Percentiles rank a stretch among this genome's conserved stretches.
Evolutionary conservation across 345 rosid genomes (phyloP).

Genomic region (Erodium maritimum): DNA sequence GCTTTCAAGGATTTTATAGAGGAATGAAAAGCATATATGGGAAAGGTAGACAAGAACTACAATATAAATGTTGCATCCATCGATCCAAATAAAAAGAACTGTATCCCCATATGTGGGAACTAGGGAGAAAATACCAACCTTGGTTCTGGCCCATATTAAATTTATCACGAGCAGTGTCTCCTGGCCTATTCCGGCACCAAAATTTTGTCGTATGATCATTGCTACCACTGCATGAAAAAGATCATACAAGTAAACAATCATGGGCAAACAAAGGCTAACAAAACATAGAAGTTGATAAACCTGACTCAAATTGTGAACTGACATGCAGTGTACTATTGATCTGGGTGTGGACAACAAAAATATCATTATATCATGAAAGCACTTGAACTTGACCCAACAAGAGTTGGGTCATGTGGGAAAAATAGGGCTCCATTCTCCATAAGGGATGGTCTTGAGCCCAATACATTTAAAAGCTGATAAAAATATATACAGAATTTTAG

Average conservation of each 20-base stretch:
- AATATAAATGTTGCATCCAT: not conserved
- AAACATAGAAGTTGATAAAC: conserved; percentile 5
- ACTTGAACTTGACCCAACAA: no score
- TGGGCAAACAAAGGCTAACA: conserved; percentile 4
- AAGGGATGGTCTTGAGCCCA: no score
- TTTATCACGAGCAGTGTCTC: conserved; percentile 81
- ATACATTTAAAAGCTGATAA: no score
- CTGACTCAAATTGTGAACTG: conserved; percentile 2
- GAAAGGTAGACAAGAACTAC: not conserved
- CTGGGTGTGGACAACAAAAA: not conserved
- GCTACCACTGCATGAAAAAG: conserved; percentile 76
- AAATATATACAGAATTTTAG: no score
- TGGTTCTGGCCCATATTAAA: conserved; percentile 60
- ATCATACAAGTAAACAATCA: conserved; percentile 10
- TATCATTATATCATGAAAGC: not conserved
- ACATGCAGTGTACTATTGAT: not conserved
- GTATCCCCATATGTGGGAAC: not conserved
- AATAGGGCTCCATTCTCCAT: no score
- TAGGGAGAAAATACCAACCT: conserved; percentile 24
- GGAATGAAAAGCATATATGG: not conserved
- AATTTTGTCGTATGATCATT: conserved; percentile 89
- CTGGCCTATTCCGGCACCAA: conserved; percentile 98
- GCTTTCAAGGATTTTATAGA: not conserved
- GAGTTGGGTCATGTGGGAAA: no score
- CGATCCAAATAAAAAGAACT: no score